These are phyloP conservation scores for Dipteronia sinensis DNA, from an alignment of 345 rosid species.

Conservation along the genomic window DNA sequence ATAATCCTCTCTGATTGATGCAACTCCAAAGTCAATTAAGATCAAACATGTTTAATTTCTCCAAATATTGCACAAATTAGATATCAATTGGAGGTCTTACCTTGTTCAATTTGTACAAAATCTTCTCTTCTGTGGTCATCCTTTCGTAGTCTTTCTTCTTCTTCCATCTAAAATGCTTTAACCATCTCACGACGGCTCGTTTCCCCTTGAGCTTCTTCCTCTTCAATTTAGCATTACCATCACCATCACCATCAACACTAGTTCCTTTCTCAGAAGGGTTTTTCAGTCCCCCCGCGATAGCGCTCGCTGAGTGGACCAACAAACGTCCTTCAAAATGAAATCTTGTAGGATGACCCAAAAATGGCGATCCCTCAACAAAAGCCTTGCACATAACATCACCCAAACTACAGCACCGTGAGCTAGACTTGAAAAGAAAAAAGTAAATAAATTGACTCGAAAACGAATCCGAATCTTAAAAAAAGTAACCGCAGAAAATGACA, in stretches of 20 bases:
- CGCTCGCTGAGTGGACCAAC: conserved; percentile 49
- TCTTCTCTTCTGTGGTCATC: conserved; percentile 86
- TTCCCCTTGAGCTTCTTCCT: conserved; percentile 84
- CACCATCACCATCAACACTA: conserved; percentile 20
- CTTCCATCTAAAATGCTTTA: conserved; percentile 89
- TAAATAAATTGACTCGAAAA: neutral
- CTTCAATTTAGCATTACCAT: conserved; percentile 42
- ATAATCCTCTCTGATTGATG: neutral
- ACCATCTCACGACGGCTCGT: conserved; percentile 88
- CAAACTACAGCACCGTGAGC: conserved; percentile 59
- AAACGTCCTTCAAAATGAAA: conserved; percentile 29
- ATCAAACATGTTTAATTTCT: neutral
- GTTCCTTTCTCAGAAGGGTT: conserved; percentile 27
- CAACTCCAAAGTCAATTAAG: conserved; percentile 17
- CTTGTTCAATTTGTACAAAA: conserved; percentile 76
- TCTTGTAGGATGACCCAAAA: conserved; percentile 6
- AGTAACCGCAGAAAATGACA: too few relatives aligned
- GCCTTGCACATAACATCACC: conserved; percentile 62
- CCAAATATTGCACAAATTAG: neutral
- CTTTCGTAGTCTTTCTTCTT: conserved; percentile 87
- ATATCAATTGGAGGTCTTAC: conserved; percentile 21
- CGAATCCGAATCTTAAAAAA: neutral
- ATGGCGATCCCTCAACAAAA: conserved; percentile 35
- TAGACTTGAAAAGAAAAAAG: conserved; percentile 12
- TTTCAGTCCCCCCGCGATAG: conserved; percentile 27